A percentile compares a stretch with the other conserved stretches of the same genome.
phyloP scores from a whole-genome alignment of 495 filamentous ascomycete species.

The Lindgomyces ingoldianus region DNA sequence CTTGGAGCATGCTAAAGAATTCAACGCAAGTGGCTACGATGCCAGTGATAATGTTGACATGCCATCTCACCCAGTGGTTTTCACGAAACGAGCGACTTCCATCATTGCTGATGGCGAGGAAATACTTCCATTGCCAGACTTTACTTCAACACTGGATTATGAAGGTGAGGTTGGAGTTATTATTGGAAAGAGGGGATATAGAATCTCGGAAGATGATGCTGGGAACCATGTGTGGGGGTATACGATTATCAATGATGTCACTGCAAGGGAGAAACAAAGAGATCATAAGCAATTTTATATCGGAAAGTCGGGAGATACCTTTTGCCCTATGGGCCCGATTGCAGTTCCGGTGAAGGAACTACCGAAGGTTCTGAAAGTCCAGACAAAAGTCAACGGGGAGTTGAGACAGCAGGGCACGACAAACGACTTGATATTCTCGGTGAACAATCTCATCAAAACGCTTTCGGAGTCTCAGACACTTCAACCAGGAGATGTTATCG shows the following conservation, averaged over 20 bases:
- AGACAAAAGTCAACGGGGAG: conserved; percentile 53
- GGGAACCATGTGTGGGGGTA: conserved; percentile 57
- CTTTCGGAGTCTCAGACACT: conserved; percentile 52
- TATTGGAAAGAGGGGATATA: conserved; percentile 53
- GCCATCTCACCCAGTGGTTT: conserved; percentile 50
- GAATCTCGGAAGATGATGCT: conserved; percentile 51
- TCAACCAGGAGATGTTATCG: conserved; percentile 51
- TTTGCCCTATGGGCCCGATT: conserved; percentile 58
- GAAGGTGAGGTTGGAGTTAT: conserved; percentile 62
- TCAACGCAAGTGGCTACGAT: conserved; percentile 56
- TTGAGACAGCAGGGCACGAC: conserved; percentile 48
- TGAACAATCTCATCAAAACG: conserved; percentile 48
- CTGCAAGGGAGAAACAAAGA: conserved; percentile 57
- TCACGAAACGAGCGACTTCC: conserved; percentile 51
- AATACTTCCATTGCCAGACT: conserved; percentile 52
- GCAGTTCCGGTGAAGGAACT: conserved; percentile 53
- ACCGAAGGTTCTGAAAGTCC: conserved; percentile 45
- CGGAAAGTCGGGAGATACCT: conserved; percentile 58
- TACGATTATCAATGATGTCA: conserved; percentile 61
- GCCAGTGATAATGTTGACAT: conserved; percentile 52
- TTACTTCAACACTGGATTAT: conserved; percentile 56
- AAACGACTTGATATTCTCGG: conserved; percentile 51
- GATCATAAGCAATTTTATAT: conserved; percentile 63
- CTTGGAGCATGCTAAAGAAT: conserved; percentile 54
- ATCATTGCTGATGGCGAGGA: conserved; percentile 52